Base-by-base conservation (phyloP, 1,284 basidiomycete species). In the Tilletia walkeri region DNA sequence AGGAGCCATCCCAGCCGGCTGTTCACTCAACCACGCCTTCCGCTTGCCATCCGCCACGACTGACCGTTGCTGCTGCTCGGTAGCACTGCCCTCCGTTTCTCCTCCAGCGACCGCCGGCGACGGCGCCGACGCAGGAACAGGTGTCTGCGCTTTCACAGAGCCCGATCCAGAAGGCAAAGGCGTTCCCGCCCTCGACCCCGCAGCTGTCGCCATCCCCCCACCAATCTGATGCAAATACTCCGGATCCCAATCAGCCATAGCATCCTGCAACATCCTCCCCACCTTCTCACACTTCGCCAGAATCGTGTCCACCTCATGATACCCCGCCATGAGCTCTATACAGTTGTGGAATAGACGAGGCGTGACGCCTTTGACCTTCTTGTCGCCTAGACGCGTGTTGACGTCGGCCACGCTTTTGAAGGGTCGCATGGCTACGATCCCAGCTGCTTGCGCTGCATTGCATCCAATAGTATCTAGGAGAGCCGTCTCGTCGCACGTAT, bases 391-490 rank as follows among this genome's bases (percentile, higher is more conserved):
- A 67, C 76, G 77, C 6, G 72, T 65, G 49, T 80, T 74, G 20
- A 82, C 78, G 73, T 95, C 92, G 48, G 91, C 90, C n/a, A 90
- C 87, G 24, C 89, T 88, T 4, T 84, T 82, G 84, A 93, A 99
- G 0, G 95, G 95, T 61, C 95, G 89, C 50, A 94, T 86, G 20
- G 87, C 86, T 71, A 93, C 88, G 75, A 98, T 93, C 69, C 88
- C 88, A 36, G 88, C 85, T 0, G 95, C 95, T 84, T 98, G 94
- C 54, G 90, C 91, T 2, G 86, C 85, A 16, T 88, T 90, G 81
- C 94, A 97, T 48, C 94, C 94, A 66, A 94, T 95, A 50, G 97
- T 86, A 78, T 96, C 94, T 73, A 93, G 91, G 47, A 99, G 84
- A 20, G 89, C 89, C 68, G 90, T 91, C 16, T 87, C 85, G 6